Conservation (phyloP, 2,329 filamentous ascomycete species). For the Orbilia javanica region DNA sequence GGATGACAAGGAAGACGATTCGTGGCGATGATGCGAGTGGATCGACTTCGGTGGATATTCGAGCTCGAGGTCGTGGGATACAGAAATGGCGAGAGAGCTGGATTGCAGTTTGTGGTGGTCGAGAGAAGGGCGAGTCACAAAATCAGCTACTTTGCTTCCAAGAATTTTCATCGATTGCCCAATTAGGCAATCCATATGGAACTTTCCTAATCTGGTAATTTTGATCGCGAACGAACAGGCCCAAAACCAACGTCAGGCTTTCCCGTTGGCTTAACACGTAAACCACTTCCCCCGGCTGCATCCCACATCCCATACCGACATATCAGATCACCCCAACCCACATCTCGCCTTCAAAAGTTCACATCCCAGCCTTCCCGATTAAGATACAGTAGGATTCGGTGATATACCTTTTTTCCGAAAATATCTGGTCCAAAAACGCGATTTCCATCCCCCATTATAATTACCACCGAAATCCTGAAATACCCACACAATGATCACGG, state of each 20-base stretch:
- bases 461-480: neutral
- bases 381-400: neutral
- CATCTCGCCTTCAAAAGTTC: neutral
- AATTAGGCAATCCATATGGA: neutral
- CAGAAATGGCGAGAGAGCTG: neutral
- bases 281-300: slow-evolving; percentile 37
- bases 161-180: slow-evolving; percentile 22
- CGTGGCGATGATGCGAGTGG: neutral
- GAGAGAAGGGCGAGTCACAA: slow-evolving; percentile 47
- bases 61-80: slow-evolving; percentile 1
- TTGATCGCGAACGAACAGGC: slow-evolving; percentile 46
- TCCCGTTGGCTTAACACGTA: slow-evolving; percentile 43
- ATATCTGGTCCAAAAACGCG: neutral
- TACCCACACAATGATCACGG: slow-evolving; percentile 83
- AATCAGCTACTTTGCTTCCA: slow-evolving; percentile 13
- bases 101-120: slow-evolving; percentile 34
- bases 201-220: slow-evolving; percentile 25
- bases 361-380: neutral
- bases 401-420: neutral
- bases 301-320: no score
- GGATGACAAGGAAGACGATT: neutral
- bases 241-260: slow-evolving; percentile 6
- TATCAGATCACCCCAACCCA: slow-evolving; percentile 8
- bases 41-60: neutral
- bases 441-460: neutral